These are phyloP conservation scores for Aureobasidium zeae DNA, from an alignment of 2,329 filamentous ascomycete genomes.

Conservation along the genomic window DNA sequence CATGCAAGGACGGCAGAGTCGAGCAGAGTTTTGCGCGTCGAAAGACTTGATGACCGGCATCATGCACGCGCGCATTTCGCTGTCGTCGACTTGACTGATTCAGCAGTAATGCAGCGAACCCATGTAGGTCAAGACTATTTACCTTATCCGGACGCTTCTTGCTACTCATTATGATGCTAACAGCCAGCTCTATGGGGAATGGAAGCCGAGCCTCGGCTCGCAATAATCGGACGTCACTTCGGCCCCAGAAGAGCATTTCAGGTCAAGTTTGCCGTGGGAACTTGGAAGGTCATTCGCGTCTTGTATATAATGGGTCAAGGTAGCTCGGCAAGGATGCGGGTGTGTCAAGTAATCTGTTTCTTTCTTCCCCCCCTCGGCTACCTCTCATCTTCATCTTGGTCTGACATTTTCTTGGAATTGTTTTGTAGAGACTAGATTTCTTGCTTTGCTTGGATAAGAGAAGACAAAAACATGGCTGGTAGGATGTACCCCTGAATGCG, in stretches of 20 bases:
- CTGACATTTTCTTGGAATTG: not conserved
- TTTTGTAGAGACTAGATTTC: not conserved
- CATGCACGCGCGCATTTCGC: too few species aligned
- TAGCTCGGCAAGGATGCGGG: conserved; percentile 1
- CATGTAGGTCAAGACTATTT: too few species aligned
- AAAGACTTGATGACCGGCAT: too few species aligned
- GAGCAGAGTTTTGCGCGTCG: too few species aligned
- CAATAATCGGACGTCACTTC: not conserved
- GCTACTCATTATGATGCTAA: too few species aligned
- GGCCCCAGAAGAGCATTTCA: not conserved
- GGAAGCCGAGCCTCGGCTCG: conserved; percentile 5
- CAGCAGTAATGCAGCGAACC: too few species aligned
- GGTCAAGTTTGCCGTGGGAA: not conserved
- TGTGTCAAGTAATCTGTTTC: not conserved
- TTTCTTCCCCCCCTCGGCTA: not conserved
- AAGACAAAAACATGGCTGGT: conserved; percentile 1
- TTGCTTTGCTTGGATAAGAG: too few species aligned
- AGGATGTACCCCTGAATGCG: not conserved
- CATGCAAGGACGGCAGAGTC: too few species aligned
- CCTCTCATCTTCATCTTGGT: not conserved
- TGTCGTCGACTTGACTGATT: too few species aligned
- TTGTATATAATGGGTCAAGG: too few species aligned
- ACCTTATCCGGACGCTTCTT: too few species aligned
- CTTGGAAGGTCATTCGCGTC: not conserved
- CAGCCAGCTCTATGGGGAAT: too few species aligned